Conservation (phyloP, 495 filamentous ascomycete genomes). For the Articulospora tetracladia region DNA sequence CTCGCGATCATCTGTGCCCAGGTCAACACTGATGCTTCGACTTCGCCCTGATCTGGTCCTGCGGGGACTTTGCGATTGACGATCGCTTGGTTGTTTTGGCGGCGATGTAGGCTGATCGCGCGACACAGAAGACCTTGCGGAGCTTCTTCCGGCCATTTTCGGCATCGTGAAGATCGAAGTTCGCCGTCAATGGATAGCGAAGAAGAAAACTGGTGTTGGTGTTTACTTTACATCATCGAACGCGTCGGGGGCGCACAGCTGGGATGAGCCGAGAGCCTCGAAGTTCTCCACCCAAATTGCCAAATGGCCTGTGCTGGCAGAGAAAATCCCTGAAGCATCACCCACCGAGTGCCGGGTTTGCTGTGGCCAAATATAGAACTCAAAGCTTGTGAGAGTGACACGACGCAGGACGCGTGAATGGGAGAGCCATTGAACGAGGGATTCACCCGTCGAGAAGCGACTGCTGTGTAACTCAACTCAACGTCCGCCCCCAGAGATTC, state of each 20-base stretch:
- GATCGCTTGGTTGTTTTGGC: slow-evolving; percentile 14
- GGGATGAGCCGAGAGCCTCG: not conserved
- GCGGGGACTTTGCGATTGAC: slow-evolving; percentile 20
- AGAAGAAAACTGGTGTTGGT: not conserved
- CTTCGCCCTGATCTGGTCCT: slow-evolving; percentile 29
- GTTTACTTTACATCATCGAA: not conserved
- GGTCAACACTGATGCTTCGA: slow-evolving; percentile 38
- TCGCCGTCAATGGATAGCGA: not conserved
- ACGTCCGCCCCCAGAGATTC: too few relatives aligned
- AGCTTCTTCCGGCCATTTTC: slow-evolving; percentile 21
- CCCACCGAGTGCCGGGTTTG: not conserved
- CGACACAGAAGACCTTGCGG: slow-evolving; percentile 24
- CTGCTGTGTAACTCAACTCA: too few relatives aligned
- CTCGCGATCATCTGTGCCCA: slow-evolving; percentile 24
- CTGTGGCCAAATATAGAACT: not conserved
- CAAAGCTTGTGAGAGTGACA: not conserved
- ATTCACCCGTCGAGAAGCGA: too few relatives aligned
- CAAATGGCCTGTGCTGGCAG: not conserved
- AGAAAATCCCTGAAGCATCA: not conserved
- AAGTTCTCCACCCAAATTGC: not conserved
- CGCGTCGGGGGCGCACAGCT: not conserved
- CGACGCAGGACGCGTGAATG: too few relatives aligned
- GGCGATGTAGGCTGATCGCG: slow-evolving; percentile 30
- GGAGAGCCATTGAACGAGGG: too few relatives aligned
- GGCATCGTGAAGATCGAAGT: not conserved